Evolutionary conservation across 2,329 filamentous ascomycete genomes (phyloP), one percentile per base, ranked within the genome.

Genomic region (Gyromitra esculenta): DNA sequence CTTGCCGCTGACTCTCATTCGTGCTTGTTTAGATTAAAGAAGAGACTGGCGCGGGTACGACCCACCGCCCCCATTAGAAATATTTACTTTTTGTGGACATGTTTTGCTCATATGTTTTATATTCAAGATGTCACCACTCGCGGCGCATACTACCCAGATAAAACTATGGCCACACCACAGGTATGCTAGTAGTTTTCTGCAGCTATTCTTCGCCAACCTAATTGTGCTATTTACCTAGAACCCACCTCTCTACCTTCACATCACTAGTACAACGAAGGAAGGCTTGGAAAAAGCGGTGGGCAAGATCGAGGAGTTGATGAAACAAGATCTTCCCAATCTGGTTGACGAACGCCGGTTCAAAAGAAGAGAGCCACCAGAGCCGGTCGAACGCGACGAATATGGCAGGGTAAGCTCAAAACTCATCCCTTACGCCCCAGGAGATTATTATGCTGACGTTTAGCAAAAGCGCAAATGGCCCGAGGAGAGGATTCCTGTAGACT

Each of bases 21-120:
- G 90, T 89, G 96, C 90, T 90, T 85, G 92, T 92, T 82, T 94
- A 99, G 96, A 99, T 99, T 83, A 97, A 97, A 91, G 95, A 97
- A 87, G 93, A 97, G 83, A 98, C 95, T 91, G 96, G 96, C 89
- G 95, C 96, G 88, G 96, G 96, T 99, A 99, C 91, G 94, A 89
- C 87, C 86, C 84, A 86, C 85, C 86, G 84, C 85, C 84, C 83
- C 85, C 84, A 83, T 82, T 83, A 48, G 84, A 85, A 81, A 84
- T 83, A 80, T 82, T 82, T 84, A 81, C 84, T 81, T 83, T 81
- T 85, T 85, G 83, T 89, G 89, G 86, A 89, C 25, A 18, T 65
- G 86, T 82, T 84, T 83, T 81, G 86, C 88, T 90, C 86, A 89
- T 88, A 82, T 86, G 83, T 85, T 83, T 85, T 84, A 81, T 84